These are phyloP conservation scores for sunflower (Helianthus annuus) DNA, from an alignment of 129 eudicot genomes.

Conservation along the genomic window HanXRQr2.0-SUNRISE NC_035434.2:59401249-59401748, in stretches of 20 bases:
- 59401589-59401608: neutral
- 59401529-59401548: neutral
- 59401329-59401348: neutral
- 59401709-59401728: slow-evolving; percentile 90
- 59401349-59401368: neutral
- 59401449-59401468: slow-evolving; percentile 2
- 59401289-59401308: no score
- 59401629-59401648: slow-evolving; percentile 10
- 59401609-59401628: neutral
- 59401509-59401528: neutral
- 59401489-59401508: neutral
- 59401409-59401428: slow-evolving; percentile 5
- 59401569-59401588: neutral
- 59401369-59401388: no score
- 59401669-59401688: slow-evolving; percentile 69
- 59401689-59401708: slow-evolving; percentile 78
- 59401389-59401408: neutral
- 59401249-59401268: no score
- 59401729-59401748: slow-evolving; percentile 96
- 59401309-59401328: no score
- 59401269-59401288: no score
- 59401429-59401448: slow-evolving; percentile 3
- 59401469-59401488: neutral
- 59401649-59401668: slow-evolving; percentile 51
- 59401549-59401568: neutral